Evolutionary conservation across 2,329 filamentous ascomycete species (phyloP), one percentile per base, ranked within the genome.

Genomic region (Akanthomyces uredinophilus): DNA sequence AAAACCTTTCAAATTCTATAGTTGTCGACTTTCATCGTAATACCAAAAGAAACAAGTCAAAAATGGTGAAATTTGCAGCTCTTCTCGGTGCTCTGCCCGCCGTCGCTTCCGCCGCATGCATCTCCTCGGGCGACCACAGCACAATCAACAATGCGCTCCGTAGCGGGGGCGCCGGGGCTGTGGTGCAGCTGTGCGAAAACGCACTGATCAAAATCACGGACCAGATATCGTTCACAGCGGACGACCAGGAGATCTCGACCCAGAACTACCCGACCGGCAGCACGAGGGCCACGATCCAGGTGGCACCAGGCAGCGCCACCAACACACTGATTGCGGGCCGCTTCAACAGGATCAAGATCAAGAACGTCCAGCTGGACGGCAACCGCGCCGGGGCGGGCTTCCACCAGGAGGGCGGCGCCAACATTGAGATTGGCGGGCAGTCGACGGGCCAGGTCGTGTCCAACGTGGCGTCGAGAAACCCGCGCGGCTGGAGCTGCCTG

Each of bases 401-500:
- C n/a, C 47, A 70, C 27, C 35, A 49, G 27, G 61, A 64, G 22
- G 65, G 66, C 5, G 65, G 65, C 35, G 70, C 70, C 22, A 65
- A 69, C 56, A 68, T 72, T 20, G 69, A 71, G 59, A 66, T 70
- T 52, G 68, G 68, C 27, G 67, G 67, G 24, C 44, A 57, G 11
- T 63, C 66, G 8, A 64, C 63, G 0, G 68, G 68, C 14, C 67
- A 69, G 60, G 51, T 64, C 1, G 65, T 70, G 49, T 62, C 60
- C 41, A 63, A 69, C 44, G 64, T 64, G 5, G 64, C 65, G 11
- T 66, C 65, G 14, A 63, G 58, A 44, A 66, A 69, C 58, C 66
- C 68, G 10, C 64, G 68, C 6, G 67, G 67, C 29, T 70, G 68
- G 68, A 70, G 68, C 56, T 70, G 68, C 51, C 59, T 70, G 29